Evolutionary conservation across 78 protist species (phyloP).

Genomic region (Anaeramoeba flamelloides): DNA sequence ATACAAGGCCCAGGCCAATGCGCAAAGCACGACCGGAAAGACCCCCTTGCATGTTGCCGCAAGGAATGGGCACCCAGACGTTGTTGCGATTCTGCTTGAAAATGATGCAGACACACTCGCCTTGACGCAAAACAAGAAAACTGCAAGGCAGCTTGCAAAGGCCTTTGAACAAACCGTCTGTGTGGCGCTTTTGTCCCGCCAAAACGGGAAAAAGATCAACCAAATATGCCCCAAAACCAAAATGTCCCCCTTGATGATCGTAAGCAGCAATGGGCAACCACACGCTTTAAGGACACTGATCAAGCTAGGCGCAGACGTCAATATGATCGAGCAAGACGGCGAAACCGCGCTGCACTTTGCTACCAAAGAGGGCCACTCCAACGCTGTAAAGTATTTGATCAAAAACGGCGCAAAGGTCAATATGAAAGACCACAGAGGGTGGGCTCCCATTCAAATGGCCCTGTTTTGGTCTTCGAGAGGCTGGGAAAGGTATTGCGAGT

Average conservation of each 20-base stretch:
- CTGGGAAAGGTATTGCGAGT: no score
- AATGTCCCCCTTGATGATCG: background rate
- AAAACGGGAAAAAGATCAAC: background rate
- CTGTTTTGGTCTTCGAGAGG: no score
- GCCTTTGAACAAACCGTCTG: no score
- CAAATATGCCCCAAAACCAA: background rate
- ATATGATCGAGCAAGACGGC: background rate
- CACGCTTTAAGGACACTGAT: background rate
- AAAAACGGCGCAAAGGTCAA: no score
- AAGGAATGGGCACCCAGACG: background rate
- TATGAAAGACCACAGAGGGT: no score
- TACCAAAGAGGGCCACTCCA: no score
- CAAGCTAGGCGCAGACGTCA: background rate
- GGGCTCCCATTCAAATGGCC: no score
- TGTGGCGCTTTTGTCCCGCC: no score
- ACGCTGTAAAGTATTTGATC: no score
- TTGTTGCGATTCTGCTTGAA: background rate
- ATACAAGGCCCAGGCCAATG: background rate
- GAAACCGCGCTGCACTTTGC: background rate
- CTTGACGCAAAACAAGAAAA: no score
- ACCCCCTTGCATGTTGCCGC: background rate
- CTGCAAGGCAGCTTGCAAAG: no score
- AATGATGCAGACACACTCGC: background rate
- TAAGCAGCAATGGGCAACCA: background rate
- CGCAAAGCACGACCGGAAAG: background rate